Evolutionary conservation across 257 asterid species (phyloP).

Genomic region (Solanum tacnaense): DNA sequence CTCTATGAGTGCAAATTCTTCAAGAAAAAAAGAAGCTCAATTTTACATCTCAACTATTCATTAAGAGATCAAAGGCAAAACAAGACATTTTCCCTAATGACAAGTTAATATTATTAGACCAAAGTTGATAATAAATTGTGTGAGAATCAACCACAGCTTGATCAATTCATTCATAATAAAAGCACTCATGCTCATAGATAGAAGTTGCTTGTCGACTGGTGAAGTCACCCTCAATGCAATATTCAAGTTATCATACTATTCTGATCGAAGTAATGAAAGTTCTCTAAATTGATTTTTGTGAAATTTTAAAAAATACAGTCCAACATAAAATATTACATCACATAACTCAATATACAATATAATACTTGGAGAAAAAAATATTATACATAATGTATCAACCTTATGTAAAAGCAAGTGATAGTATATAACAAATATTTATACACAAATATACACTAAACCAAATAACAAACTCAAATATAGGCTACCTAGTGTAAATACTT

Average conservation of each 20-base stretch:
- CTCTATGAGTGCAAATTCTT: neutral
- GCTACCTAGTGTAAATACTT: neutral
- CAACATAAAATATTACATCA: neutral
- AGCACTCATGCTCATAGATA: neutral
- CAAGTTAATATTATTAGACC: neutral
- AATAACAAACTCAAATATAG: neutral
- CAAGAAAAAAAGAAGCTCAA: neutral
- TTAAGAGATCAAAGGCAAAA: neutral
- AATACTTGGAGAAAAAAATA: neutral
- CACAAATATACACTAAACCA: neutral
- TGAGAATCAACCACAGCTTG: neutral
- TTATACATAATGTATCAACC: neutral
- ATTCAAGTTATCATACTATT: neutral
- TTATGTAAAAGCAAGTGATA: no score
- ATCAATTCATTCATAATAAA: neutral
- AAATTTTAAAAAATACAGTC: no score
- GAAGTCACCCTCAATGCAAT: neutral
- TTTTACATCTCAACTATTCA: neutral
- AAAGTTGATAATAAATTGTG: neutral
- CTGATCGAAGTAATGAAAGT: neutral
- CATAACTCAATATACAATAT: no score
- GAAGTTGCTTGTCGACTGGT: neutral
- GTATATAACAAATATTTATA: neutral
- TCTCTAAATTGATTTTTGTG: neutral
- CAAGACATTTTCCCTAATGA: neutral